Evolutionary conservation across 106 monocot genomes (phyloP).

Genomic region (Dioscorea alata): DNA sequence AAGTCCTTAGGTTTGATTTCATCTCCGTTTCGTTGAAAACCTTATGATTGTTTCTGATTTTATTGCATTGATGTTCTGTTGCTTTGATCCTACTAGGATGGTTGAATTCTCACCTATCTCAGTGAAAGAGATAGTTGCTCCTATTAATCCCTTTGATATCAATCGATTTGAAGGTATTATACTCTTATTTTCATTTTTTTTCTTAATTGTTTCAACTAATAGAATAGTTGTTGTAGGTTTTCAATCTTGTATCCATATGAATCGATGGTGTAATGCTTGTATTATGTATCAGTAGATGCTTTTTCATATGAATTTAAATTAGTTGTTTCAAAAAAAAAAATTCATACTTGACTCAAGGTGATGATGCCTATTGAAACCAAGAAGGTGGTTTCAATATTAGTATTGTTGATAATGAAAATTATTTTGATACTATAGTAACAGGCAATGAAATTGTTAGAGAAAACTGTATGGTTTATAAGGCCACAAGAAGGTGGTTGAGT

Average conservation of each 20-base stretch:
- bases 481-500: slow-evolving; percentile 1
- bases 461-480: slow-evolving; percentile 14
- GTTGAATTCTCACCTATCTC: slow-evolving; percentile 64
- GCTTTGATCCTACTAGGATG: slow-evolving; percentile 19
- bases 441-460: neutral
- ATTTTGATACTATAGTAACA: neutral
- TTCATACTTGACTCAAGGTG: too few species aligned
- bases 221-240: too few species aligned
- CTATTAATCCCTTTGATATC: slow-evolving; percentile 96
- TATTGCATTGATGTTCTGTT: neutral
- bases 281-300: too few species aligned
- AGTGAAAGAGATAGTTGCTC: slow-evolving; percentile 77
- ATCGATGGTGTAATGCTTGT: too few species aligned
- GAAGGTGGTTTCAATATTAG: slow-evolving; percentile 7
- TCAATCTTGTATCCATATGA: too few species aligned
- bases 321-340: too few species aligned
- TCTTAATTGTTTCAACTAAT: too few species aligned
- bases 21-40: neutral
- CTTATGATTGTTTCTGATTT: neutral
- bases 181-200: neutral
- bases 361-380: too few species aligned
- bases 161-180: slow-evolving; percentile 83
- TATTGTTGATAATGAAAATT: neutral
- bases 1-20: slow-evolving; percentile 44
- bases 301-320: too few species aligned